A percentile compares a stretch with the other conserved stretches of the same genome.
Evolutionary conservation across 2,329 filamentous ascomycete genomes (phyloP).

Genomic region (Coniosporium tulheliwenetii): DNA sequence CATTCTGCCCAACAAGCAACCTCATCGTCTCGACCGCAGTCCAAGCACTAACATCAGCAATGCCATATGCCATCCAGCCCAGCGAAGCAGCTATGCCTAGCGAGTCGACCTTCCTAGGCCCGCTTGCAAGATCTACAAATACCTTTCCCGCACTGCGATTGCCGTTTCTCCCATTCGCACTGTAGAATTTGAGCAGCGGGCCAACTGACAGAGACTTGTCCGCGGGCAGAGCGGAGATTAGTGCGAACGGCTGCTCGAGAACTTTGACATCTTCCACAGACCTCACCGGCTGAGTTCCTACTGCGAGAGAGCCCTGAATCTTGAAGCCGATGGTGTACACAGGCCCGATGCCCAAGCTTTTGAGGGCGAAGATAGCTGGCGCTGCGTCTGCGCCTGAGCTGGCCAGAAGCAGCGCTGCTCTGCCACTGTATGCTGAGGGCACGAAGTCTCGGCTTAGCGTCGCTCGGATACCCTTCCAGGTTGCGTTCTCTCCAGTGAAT

Average conservation of each 20-base stretch:
- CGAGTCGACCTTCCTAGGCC: constrained; percentile 51
- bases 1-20: constrained; percentile 69
- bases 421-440: constrained; percentile 63
- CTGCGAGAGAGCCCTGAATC: constrained; percentile 40
- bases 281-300: constrained; percentile 47
- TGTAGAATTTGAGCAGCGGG: constrained; percentile 60
- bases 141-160: constrained; percentile 38
- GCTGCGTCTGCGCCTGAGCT: constrained; percentile 61
- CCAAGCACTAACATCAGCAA: constrained; percentile 67
- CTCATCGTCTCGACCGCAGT: constrained; percentile 70
- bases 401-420: constrained; percentile 61
- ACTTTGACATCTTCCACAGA: constrained; percentile 67
- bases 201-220: constrained; percentile 68
- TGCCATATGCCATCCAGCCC: constrained; percentile 67
- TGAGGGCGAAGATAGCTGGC: constrained; percentile 63
- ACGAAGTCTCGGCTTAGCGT: constrained; percentile 70
- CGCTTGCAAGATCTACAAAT: constrained; percentile 64
- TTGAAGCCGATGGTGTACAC: constrained; percentile 78
- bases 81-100: constrained; percentile 53
- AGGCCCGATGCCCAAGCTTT: constrained; percentile 58
- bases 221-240: constrained; percentile 62
- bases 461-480: constrained; percentile 72
- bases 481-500: constrained; percentile 66
- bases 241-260: constrained; percentile 64
- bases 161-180: constrained; percentile 22